These are phyloP conservation scores for Yamadazyma blattariae DNA, from an alignment of 1,139 yeast genomes.

Conservation along the genomic window DNA sequence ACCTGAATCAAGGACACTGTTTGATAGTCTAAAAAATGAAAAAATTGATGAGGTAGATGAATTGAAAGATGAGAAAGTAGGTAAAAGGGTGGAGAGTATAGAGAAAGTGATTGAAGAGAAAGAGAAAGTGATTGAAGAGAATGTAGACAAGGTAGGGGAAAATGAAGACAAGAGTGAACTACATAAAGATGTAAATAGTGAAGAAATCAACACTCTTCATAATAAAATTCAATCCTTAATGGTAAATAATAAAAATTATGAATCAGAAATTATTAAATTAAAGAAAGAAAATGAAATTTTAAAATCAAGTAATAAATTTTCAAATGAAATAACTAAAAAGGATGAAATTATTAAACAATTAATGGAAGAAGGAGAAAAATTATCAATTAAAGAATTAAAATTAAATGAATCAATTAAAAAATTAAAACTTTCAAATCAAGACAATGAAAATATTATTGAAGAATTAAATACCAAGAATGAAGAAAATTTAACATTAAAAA, in stretches of 20 bases:
- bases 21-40: too few species aligned
- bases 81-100: background rate
- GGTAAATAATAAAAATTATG: slow-evolving; percentile 1
- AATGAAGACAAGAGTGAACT: background rate
- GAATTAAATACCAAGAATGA: slow-evolving; percentile 33
- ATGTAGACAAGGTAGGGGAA: background rate
- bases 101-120: too few species aligned
- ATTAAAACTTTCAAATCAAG: slow-evolving; percentile 50
- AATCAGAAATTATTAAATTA: background rate
- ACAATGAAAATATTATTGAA: slow-evolving; percentile 35
- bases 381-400: slow-evolving; percentile 72
- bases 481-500: slow-evolving; percentile 24
- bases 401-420: slow-evolving; percentile 66
- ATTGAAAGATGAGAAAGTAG: background rate
- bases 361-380: slow-evolving; percentile 73
- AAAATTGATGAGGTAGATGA: background rate
- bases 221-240: slow-evolving; percentile 1
- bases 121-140: background rate
- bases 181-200: background rate
- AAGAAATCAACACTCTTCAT: background rate
- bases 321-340: slow-evolving; percentile 33
- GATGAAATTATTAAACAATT: slow-evolving; percentile 59
- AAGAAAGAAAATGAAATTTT: slow-evolving; percentile 7
- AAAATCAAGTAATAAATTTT: slow-evolving; percentile 3
- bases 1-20: slow-evolving; percentile 3